Evolutionary conservation across 495 filamentous ascomycete genomes (phyloP).

Genomic region (Terfezia claveryi): DNA sequence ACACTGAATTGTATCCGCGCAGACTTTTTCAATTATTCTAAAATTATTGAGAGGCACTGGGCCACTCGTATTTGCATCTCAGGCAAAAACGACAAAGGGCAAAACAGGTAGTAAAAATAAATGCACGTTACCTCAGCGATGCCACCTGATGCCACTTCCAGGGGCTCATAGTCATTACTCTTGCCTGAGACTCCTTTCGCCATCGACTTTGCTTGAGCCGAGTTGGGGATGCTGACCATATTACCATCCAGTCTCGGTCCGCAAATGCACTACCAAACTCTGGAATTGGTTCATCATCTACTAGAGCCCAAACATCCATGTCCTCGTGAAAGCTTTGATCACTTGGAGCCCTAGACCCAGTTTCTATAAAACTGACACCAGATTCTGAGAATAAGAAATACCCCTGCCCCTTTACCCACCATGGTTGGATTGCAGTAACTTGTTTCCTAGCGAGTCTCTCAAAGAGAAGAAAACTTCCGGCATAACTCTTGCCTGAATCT

Average conservation of each 20-base stretch:
- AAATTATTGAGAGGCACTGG: no score
- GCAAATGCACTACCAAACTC: not conserved
- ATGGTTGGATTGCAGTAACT: no score
- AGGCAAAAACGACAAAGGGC: no score
- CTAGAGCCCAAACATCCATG: not conserved
- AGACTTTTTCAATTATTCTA: not conserved
- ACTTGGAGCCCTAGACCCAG: no score
- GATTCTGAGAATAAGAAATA: no score
- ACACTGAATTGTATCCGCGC: not conserved
- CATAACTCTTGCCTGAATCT: no score
- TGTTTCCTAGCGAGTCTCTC: no score
- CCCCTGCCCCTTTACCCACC: no score
- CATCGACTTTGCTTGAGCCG: not conserved
- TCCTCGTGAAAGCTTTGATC: not conserved
- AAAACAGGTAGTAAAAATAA: not conserved
- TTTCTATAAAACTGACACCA: no score
- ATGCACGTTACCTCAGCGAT: not conserved
- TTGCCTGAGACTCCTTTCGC: not conserved
- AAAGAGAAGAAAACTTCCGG: no score
- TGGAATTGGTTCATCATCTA: not conserved
- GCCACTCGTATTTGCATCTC: no score
- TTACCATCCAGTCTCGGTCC: not conserved
- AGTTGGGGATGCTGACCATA: not conserved
- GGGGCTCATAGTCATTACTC: not conserved
- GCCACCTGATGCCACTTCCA: not conserved